Conservation (phyloP, 148 eudicot genomes). For the Polygonum aviculare region DNA sequence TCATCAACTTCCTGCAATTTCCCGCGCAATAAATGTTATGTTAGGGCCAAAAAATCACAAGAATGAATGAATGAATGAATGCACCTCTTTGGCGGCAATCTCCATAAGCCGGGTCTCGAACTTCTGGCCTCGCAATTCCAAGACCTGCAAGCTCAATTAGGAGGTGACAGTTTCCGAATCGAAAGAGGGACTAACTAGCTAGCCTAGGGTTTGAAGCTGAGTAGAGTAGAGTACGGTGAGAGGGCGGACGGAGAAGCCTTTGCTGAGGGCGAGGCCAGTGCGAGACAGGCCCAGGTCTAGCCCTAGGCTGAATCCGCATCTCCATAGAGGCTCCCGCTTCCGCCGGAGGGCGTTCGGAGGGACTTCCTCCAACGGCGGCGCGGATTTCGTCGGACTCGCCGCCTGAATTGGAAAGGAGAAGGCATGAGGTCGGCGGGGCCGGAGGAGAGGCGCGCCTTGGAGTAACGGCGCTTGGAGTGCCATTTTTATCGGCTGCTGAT, state of each 20-base stretch:
- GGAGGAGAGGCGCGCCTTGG: not conserved
- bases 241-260: slow-evolving; percentile 64
- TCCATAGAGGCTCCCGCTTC: slow-evolving; percentile 39
- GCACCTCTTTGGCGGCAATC: slow-evolving; percentile 38
- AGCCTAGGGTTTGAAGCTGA: not conserved
- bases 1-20: slow-evolving; percentile 57
- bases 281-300: slow-evolving; percentile 63
- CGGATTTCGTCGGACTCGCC: not conserved
- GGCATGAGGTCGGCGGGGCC: not conserved
- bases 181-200: not conserved
- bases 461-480: not conserved
- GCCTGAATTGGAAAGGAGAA: not conserved
- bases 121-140: slow-evolving; percentile 34
- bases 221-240: slow-evolving; percentile 28
- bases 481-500: not conserved
- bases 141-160: slow-evolving; percentile 19
- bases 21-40: not conserved
- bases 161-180: not conserved
- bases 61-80: not conserved
- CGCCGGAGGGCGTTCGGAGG: slow-evolving; percentile 53
- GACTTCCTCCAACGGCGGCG: slow-evolving; percentile 18
- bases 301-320: slow-evolving; percentile 64
- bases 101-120: slow-evolving; percentile 31
- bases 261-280: slow-evolving; percentile 63
- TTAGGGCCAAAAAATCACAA: not conserved